Evolutionary conservation across 371 early-diverging fungal genomes (phyloP).

Genomic region (Mycotypha africana): DNA sequence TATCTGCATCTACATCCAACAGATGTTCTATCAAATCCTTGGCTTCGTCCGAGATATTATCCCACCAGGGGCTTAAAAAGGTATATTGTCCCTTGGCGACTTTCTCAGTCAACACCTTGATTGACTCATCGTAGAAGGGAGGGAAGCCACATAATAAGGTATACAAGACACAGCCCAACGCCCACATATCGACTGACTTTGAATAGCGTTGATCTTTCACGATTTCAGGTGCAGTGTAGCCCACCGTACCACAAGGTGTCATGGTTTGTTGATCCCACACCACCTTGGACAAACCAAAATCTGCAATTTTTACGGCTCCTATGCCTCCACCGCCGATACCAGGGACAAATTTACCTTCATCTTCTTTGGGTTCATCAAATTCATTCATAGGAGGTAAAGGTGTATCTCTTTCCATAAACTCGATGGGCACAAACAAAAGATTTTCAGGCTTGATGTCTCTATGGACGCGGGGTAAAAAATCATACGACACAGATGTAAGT

Average conservation of each 20-base stretch:
- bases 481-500: not conserved
- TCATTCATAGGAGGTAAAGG: constrained; percentile 29
- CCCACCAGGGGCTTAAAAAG: constrained; percentile 76
- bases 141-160: constrained; percentile 87
- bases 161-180: constrained; percentile 89
- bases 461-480: not conserved
- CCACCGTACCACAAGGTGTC: constrained; percentile 92
- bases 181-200: constrained; percentile 92
- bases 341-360: constrained; percentile 51
- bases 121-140: constrained; percentile 77
- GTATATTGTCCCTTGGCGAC: constrained; percentile 63
- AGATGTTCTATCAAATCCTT: constrained; percentile 73
- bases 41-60: constrained; percentile 56
- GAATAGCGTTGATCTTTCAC: constrained; percentile 78
- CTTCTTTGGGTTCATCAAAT: constrained; percentile 48
- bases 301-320: constrained; percentile 79
- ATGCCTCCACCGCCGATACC: constrained; percentile 67
- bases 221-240: constrained; percentile 92
- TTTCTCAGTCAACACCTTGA: constrained; percentile 55
- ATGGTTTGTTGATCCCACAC: constrained; percentile 80
- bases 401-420: constrained; percentile 41
- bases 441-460: constrained; percentile 97
- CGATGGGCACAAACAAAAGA: constrained; percentile 73
- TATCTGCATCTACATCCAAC: constrained; percentile 49
- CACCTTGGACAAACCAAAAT: constrained; percentile 81